phyloP scores from a whole-genome alignment of 768 basidiomycete genomes.

The Podaxis pistillaris region DNA sequence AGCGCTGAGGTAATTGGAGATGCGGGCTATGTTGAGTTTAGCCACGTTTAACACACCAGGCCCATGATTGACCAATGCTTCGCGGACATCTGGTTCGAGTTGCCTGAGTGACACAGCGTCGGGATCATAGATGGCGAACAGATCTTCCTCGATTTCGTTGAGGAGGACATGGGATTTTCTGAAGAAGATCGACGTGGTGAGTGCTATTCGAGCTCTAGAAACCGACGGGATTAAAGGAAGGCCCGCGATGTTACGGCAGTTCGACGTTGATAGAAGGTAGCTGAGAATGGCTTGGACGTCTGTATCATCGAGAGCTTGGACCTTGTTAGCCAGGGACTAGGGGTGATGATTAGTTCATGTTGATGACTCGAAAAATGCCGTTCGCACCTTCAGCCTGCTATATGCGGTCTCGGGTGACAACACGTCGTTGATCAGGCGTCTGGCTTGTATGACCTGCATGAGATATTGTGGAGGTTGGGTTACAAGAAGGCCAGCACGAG shows the following conservation, averaged over 20 bases:
- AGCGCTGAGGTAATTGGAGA: slow-evolving; percentile 27
- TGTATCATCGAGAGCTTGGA: background rate
- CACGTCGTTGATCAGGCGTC: slow-evolving; percentile 13
- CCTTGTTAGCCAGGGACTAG: background rate
- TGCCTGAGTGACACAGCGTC: slow-evolving; percentile 27
- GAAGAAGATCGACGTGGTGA: background rate
- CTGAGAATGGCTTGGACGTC: slow-evolving; percentile 20
- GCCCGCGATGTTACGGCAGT: slow-evolving; percentile 31
- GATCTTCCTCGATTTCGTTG: slow-evolving; percentile 24
- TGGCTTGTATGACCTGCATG: slow-evolving; percentile 23
- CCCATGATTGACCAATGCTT: slow-evolving; percentile 22
- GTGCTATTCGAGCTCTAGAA: slow-evolving; percentile 9
- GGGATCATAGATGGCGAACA: slow-evolving; percentile 29
- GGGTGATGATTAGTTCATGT: background rate
- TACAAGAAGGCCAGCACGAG: slow-evolving; percentile 31
- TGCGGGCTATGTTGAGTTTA: slow-evolving; percentile 22
- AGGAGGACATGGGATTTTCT: slow-evolving; percentile 26
- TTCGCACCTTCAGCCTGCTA: slow-evolving; percentile 28
- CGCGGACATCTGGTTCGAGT: slow-evolving; percentile 24
- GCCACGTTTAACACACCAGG: slow-evolving; percentile 31
- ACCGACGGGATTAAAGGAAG: slow-evolving; percentile 37
- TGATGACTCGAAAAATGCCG: background rate
- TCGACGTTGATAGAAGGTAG: slow-evolving; percentile 34
- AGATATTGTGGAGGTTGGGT: slow-evolving; percentile 35
- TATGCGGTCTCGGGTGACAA: slow-evolving; percentile 29